Evolutionary conservation across 129 eudicot species (phyloP).

Genomic region (Rutidosis leptorrhynchoides): DNA sequence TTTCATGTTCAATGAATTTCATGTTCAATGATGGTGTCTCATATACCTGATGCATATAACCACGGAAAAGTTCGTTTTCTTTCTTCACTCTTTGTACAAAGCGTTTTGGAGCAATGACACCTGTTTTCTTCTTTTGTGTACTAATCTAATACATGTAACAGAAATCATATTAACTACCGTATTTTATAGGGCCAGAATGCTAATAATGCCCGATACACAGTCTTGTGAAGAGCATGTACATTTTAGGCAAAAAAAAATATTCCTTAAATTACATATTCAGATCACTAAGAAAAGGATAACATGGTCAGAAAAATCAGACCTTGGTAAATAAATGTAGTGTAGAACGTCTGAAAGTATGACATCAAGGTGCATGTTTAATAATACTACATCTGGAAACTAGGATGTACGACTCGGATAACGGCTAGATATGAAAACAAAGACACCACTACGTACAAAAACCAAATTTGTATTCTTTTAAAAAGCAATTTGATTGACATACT

Average conservation of each 20-base stretch:
- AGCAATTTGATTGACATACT: not conserved
- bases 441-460: not conserved
- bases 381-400: not conserved
- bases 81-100: slow-evolving; percentile 84
- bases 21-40: not conserved
- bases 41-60: slow-evolving; percentile 94
- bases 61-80: slow-evolving; percentile 83
- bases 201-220: not conserved
- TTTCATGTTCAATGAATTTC: not conserved
- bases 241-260: not conserved
- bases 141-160: slow-evolving; percentile 52
- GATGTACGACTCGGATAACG: not conserved
- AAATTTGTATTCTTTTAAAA: not conserved
- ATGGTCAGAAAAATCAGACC: not conserved
- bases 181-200: not conserved
- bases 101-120: slow-evolving; percentile 90
- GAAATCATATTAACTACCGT: slow-evolving; percentile 13
- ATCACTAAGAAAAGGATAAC: not conserved
- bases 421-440: not conserved
- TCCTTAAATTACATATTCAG: not conserved
- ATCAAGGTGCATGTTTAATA: slow-evolving; percentile 5
- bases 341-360: not conserved
- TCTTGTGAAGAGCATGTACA: not conserved
- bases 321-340: not conserved
- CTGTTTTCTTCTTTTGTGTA: slow-evolving; percentile 90